phyloP scores from a whole-genome alignment of 495 filamentous ascomycete species.

The Thozetella sp. region DNA sequence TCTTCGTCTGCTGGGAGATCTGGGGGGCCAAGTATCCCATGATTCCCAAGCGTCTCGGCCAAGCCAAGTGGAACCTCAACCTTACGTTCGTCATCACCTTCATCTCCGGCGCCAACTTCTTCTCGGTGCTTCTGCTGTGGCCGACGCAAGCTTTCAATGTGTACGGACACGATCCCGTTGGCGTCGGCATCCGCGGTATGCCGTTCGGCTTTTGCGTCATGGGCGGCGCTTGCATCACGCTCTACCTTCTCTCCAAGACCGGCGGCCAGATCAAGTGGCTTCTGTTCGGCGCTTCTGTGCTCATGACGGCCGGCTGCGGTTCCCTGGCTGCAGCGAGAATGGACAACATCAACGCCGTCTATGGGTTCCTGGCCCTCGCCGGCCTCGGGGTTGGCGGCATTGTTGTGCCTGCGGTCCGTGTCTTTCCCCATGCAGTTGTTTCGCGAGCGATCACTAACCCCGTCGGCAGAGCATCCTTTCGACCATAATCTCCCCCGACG shows the following conservation, averaged over 20 bases:
- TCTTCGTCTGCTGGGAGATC: slow-evolving; percentile 65
- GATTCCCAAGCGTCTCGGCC: slow-evolving; percentile 63
- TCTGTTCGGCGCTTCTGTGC: slow-evolving; percentile 58
- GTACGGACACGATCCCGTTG: slow-evolving; percentile 69
- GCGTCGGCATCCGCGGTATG: slow-evolving; percentile 67
- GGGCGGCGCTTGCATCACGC: slow-evolving; percentile 61
- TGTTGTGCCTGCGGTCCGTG: slow-evolving; percentile 60
- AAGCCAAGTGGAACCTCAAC: slow-evolving; percentile 62
- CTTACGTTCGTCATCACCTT: slow-evolving; percentile 73
- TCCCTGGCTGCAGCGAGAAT: slow-evolving; percentile 54
- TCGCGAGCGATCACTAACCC: too few species aligned
- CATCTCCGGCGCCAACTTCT: slow-evolving; percentile 76
- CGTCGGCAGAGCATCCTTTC: slow-evolving; percentile 56
- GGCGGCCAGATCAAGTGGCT: slow-evolving; percentile 65
- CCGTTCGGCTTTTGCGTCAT: slow-evolving; percentile 68
- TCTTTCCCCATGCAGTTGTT: slow-evolving; percentile 3
- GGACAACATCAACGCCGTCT: slow-evolving; percentile 64
- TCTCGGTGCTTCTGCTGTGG: slow-evolving; percentile 75
- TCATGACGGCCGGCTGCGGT: slow-evolving; percentile 75
- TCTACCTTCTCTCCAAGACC: slow-evolving; percentile 61
- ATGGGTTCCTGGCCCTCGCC: slow-evolving; percentile 63
- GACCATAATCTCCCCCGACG: slow-evolving; percentile 73
- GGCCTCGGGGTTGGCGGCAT: slow-evolving; percentile 75
- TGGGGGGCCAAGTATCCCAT: slow-evolving; percentile 66
- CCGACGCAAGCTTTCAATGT: slow-evolving; percentile 75